Evolutionary conservation across 169 alveolate species (phyloP).

Genomic region (Cytauxzoon felis): DNA sequence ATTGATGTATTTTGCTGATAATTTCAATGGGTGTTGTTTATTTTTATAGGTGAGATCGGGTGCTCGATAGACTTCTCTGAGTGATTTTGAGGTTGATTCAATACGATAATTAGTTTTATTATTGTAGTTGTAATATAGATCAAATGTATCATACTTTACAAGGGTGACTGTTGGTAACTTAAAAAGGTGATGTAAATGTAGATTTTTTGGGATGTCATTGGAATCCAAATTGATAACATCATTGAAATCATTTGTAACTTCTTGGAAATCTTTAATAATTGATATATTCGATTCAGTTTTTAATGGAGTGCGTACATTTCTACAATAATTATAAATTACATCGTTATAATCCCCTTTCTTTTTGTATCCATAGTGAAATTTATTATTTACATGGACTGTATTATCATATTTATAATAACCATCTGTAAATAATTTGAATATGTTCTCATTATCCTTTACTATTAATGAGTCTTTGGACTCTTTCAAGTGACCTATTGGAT

Average conservation of each 20-base stretch:
- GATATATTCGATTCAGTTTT: not conserved
- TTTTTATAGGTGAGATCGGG: not conserved
- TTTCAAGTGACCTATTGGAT: not conserved
- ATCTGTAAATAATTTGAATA: conserved; percentile 16
- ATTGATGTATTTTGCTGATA: not conserved
- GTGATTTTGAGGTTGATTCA: not conserved
- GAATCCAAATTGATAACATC: not conserved
- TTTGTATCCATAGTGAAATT: too few species aligned
- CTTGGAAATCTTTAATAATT: not conserved
- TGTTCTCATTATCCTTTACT: not conserved
- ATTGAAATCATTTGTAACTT: too few species aligned
- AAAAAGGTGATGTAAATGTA: too few species aligned
- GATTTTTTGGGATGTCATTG: too few species aligned
- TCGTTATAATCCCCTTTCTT: too few species aligned
- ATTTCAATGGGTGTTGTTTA: not conserved
- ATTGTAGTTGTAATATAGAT: conserved; percentile 9
- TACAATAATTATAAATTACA: not conserved
- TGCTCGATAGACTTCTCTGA: not conserved
- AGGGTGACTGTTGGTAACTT: too few species aligned
- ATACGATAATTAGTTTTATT: not conserved
- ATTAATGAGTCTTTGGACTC: not conserved
- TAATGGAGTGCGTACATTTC: not conserved
- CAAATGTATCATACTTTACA: not conserved
- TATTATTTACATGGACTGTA: not conserved
- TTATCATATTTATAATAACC: conserved; percentile 33